phyloP scores from a whole-genome alignment of 495 filamentous ascomycete genomes.

The Hypomontagnella submonticulosa region DNA sequence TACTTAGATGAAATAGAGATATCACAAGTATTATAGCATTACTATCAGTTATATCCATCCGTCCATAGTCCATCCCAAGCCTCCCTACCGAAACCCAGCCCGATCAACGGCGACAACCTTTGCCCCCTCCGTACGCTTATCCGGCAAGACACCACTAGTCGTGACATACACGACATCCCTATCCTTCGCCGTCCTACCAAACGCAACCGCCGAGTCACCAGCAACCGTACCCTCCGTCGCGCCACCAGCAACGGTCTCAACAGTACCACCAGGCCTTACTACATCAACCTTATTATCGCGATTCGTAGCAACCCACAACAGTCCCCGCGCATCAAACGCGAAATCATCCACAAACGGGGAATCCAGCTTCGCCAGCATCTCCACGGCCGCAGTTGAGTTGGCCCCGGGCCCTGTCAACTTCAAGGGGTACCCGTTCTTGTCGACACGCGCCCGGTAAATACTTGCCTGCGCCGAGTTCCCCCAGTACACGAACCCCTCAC shows the following conservation, averaged over 20 bases:
- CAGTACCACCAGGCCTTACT: constrained; percentile 38
- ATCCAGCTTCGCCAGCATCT: constrained; percentile 34
- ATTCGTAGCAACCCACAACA: constrained; percentile 47
- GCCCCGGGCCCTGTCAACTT: constrained; percentile 20
- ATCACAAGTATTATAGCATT: too few relatives aligned
- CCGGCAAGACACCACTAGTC: constrained; percentile 34
- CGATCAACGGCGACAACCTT: constrained; percentile 46
- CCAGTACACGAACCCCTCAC: constrained; percentile 51
- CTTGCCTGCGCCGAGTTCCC: constrained; percentile 53
- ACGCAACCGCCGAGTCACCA: constrained; percentile 46
- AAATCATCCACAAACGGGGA: constrained; percentile 53
- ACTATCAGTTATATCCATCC: too few relatives aligned
- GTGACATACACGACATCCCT: constrained; percentile 34
- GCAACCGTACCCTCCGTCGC: constrained; percentile 35
- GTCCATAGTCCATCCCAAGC: not conserved
- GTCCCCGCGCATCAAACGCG: constrained; percentile 41
- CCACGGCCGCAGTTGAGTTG: constrained; percentile 12
- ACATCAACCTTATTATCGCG: constrained; percentile 42
- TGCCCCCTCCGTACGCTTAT: constrained; percentile 33
- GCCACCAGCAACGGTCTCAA: constrained; percentile 45
- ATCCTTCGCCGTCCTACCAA: constrained; percentile 41
- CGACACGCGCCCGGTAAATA: constrained; percentile 49
- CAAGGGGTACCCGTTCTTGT: constrained; percentile 42
- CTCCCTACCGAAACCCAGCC: constrained; percentile 18
- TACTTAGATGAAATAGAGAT: too few relatives aligned